Evolutionary conservation across 352 stramenopile genomes (phyloP).

Genomic region (Poterioochromonas sp.): DNA sequence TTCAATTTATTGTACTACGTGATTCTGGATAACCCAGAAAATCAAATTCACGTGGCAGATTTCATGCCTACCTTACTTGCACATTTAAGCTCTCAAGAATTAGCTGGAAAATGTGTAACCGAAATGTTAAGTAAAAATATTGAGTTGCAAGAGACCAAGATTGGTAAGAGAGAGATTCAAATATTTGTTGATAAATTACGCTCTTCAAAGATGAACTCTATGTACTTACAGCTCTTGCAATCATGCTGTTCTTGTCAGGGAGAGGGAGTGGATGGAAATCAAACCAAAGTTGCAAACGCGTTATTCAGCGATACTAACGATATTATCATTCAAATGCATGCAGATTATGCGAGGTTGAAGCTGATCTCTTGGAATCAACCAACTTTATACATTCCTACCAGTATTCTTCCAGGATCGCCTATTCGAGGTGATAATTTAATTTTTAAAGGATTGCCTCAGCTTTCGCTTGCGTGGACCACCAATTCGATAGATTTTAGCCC

Average conservation of each 20-base stretch:
- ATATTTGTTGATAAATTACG: conserved; percentile 44
- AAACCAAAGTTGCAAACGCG: conserved; percentile 38
- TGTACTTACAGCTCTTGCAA: conserved; percentile 42
- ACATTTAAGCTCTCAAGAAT: conserved; percentile 33
- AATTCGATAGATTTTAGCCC: conserved; percentile 36
- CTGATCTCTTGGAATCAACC: not conserved
- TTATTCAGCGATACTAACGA: conserved; percentile 32
- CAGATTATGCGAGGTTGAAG: not conserved
- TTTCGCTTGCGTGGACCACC: conserved; percentile 32
- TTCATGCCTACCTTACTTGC: conserved; percentile 38
- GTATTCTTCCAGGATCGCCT: not conserved
- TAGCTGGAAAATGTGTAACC: conserved; percentile 35
- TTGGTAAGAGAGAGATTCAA: conserved; percentile 34
- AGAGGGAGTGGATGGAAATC: conserved; percentile 41
- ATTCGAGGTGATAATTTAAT: conserved; percentile 11
- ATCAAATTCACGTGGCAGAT: conserved; percentile 45
- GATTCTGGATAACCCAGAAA: conserved; percentile 37
- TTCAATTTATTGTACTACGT: conserved; percentile 41
- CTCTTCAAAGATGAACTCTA: conserved; percentile 40
- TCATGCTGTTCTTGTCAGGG: conserved; percentile 41
- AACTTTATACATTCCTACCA: conserved; percentile 22
- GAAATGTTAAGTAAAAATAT: conserved; percentile 43
- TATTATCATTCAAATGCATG: conserved; percentile 32
- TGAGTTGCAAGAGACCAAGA: conserved; percentile 44
- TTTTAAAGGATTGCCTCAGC: conserved; percentile 21